Evolutionary conservation across 164 flowering plant species (phyloP), one percentile per base, ranked within the genome.

Genomic region (Annona cherimola): DNA sequence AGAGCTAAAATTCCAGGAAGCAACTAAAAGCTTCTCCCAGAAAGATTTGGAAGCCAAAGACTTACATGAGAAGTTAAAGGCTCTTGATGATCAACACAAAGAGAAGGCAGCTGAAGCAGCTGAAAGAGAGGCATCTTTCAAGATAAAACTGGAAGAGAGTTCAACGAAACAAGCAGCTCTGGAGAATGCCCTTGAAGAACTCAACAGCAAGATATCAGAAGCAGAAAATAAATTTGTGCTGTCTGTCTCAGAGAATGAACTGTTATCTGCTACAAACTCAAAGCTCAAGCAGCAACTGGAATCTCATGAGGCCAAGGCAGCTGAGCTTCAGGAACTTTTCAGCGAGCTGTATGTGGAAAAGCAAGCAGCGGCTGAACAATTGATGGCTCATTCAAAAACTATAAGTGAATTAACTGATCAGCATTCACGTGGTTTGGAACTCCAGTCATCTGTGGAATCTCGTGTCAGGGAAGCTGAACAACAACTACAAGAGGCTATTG

Each of bases 1-100:
- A 41, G 97, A 89, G 63, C 18, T 78, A 42, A 87, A 88, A 74
- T 76, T 88, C n/a, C 89, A 84, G 69, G 91, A 89, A 81, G 85
- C 80, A 54, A 71, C 78, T 3, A 75, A 65, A 54, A 84, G 62
- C 69, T 73, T 85, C 77, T 76, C 78, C 44, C 75, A 50, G 71
- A 88, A 76, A 81, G 93, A 88, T 68, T 70, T 77, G 5, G 95
- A 92, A 75, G 87, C 81, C 5, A 83, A 81, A 43, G 79, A 83
- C 9, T 66, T 86, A 70, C 40, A 67, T 71, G 90, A 86, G 75
- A 88, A 86, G 76, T 45, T 86, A 67, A 79, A 72, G 59, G 57
- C 12, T 69, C 84, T 86, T 76, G 92, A 91, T 73, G 86, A 86
- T 39, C 84, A 84, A 74, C 82, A 81, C 66, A 82, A 87, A 81